These are phyloP conservation scores for Backusella mclennaniae DNA, from an alignment of 192 early-diverging fungal species.

Conservation along the genomic window DNA sequence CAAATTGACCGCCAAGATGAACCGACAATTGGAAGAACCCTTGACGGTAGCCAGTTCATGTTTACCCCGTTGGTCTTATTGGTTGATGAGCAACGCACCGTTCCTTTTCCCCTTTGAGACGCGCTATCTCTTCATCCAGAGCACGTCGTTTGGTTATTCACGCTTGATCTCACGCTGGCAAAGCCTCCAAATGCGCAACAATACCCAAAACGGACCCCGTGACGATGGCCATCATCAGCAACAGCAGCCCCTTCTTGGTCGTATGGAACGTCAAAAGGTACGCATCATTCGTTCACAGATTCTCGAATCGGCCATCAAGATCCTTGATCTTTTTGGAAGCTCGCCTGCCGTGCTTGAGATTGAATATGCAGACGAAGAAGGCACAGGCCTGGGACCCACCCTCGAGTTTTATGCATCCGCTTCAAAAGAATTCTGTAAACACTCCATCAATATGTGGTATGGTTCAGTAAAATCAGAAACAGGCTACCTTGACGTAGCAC, in stretches of 20 bases:
- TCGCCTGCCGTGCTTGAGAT: constrained; percentile 77
- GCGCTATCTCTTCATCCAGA: constrained; percentile 76
- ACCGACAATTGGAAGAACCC: constrained; percentile 84
- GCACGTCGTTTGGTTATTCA: constrained; percentile 84
- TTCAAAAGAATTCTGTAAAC: constrained; percentile 69
- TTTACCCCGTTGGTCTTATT: constrained; percentile 73
- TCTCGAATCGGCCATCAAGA: constrained; percentile 79
- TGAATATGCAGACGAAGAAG: constrained; percentile 94
- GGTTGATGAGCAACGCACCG: constrained; percentile 60
- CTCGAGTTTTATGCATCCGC: constrained; percentile 90
- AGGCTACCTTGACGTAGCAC: constrained; percentile 45
- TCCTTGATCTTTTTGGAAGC: constrained; percentile 81
- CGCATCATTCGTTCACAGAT: constrained; percentile 75
- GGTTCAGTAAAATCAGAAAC: constrained; percentile 41
- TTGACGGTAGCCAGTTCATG: constrained; percentile 83
- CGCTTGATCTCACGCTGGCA: constrained; percentile 67
- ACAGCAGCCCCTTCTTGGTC: constrained; percentile 56
- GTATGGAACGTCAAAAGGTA: constrained; percentile 87
- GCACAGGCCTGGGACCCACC: constrained; percentile 88
- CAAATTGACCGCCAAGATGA: constrained; percentile 82
- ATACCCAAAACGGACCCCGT: constrained; percentile 26
- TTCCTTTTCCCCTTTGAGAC: constrained; percentile 87
- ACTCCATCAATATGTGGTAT: constrained; percentile 65
- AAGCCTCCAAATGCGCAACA: constrained; percentile 43
- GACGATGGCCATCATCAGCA: constrained; percentile 35